These are phyloP conservation scores for Cicer pinnatifidum DNA, from an alignment of 306 rosid species.

Conservation along the genomic window DNA sequence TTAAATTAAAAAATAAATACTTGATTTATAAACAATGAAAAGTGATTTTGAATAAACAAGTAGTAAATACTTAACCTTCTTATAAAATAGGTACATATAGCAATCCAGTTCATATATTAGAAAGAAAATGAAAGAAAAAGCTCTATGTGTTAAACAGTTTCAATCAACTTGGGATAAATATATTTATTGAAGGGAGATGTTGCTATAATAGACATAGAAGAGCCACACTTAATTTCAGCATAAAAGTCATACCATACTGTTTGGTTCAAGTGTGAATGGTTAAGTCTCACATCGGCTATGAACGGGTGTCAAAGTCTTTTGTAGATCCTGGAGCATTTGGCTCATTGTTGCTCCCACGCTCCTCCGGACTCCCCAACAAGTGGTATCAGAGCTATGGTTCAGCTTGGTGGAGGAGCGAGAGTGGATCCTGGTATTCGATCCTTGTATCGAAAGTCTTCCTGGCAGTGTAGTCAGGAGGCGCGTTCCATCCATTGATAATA, in stretches of 20 bases:
- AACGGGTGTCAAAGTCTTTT: too few species aligned
- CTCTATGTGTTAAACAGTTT: slow-evolving; percentile 31
- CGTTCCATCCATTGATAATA: too few species aligned
- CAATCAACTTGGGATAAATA: slow-evolving; percentile 19
- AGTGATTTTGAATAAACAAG: background rate
- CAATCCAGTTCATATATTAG: slow-evolving; percentile 15
- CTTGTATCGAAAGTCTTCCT: too few species aligned
- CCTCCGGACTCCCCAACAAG: too few species aligned
- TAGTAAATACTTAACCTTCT: background rate
- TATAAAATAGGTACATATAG: slow-evolving; percentile 16
- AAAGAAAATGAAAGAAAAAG: slow-evolving; percentile 32
- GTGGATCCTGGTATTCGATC: too few species aligned
- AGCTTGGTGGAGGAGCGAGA: too few species aligned
- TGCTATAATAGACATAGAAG: background rate
- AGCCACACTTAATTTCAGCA: background rate
- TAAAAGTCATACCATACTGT: background rate
- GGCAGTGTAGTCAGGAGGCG: too few species aligned
- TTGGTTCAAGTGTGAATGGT: too few species aligned
- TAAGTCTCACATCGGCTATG: too few species aligned
- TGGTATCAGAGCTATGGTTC: too few species aligned
- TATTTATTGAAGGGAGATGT: background rate
- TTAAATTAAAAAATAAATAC: slow-evolving; percentile 31
- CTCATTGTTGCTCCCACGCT: too few species aligned
- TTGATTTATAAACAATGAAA: slow-evolving; percentile 17
- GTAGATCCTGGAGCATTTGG: too few species aligned